Conservation (phyloP, 1,139 yeast species). For the Yamadazyma blattariae region DNA sequence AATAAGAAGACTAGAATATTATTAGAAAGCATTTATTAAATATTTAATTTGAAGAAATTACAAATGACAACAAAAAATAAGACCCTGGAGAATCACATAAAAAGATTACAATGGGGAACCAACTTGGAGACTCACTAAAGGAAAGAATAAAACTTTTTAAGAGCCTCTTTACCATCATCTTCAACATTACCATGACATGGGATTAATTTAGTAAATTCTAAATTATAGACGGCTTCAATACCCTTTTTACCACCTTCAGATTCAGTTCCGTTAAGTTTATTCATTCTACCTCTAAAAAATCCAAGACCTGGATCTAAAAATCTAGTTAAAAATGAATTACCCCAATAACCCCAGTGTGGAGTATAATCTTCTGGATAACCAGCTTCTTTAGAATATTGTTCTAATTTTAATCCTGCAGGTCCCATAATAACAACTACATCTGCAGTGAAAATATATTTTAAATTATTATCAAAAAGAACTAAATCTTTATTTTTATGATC, state of each 20-base stretch:
- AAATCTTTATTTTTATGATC: slow-evolving; percentile 54
- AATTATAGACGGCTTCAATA: slow-evolving; percentile 29
- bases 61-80: no score
- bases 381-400: slow-evolving; percentile 42
- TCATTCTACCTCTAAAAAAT: slow-evolving; percentile 29
- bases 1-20: no score
- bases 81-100: no score
- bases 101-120: no score
- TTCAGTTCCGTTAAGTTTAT: slow-evolving; percentile 18
- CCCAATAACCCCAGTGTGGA: slow-evolving; percentile 23
- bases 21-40: no score
- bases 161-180: slow-evolving; percentile 37
- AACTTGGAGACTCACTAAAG: no score
- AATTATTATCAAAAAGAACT: slow-evolving; percentile 42
- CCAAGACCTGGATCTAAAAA: slow-evolving; percentile 35
- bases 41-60: no score
- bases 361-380: slow-evolving; percentile 27
- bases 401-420: slow-evolving; percentile 16
- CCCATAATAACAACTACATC: slow-evolving; percentile 53
- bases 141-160: slow-evolving; percentile 11
- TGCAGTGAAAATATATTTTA: slow-evolving; percentile 49
- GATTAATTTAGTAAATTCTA: slow-evolving; percentile 49
- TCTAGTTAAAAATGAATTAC: slow-evolving; percentile 26
- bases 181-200: slow-evolving; percentile 58
- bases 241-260: slow-evolving; percentile 20